Percentiles rank a stretch among this genome's conserved stretches.
These are phyloP conservation scores for Cucurbitaria berberidis DNA, from an alignment of 2,329 filamentous ascomycete species.

Conservation along the genomic window DNA sequence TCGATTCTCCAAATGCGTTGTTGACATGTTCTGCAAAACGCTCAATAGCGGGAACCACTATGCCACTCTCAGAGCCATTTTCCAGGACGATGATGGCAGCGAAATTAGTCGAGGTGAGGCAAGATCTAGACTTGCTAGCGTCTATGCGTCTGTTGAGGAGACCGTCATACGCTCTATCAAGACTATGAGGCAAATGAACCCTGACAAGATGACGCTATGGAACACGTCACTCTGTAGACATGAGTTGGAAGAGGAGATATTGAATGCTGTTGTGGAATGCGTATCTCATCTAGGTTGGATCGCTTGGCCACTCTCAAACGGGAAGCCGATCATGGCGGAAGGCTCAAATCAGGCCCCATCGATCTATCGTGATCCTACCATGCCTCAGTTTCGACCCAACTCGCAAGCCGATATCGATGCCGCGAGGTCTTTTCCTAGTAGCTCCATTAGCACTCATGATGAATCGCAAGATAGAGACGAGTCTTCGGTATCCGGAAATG, in stretches of 20 bases:
- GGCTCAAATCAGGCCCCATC: neutral
- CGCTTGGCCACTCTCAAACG: neutral
- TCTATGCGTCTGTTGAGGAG: slow-evolving; percentile 25
- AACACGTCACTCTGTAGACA: slow-evolving; percentile 30
- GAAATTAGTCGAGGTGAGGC: slow-evolving; percentile 9
- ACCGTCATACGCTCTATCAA: slow-evolving; percentile 18
- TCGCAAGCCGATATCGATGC: slow-evolving; percentile 25
- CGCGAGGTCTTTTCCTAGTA: neutral
- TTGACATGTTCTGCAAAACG: slow-evolving; percentile 26
- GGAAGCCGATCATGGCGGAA: neutral
- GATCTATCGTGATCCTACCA: slow-evolving; percentile 61
- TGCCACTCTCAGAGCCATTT: slow-evolving; percentile 7
- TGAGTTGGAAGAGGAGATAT: slow-evolving; percentile 30
- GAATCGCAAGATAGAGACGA: slow-evolving; percentile 8
- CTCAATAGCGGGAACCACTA: slow-evolving; percentile 11
- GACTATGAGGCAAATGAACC: slow-evolving; percentile 9
- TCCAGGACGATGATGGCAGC: slow-evolving; percentile 7
- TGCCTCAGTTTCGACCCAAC: slow-evolving; percentile 73
- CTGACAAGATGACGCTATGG: slow-evolving; percentile 26
- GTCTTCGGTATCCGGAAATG: neutral
- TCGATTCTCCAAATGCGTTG: slow-evolving; percentile 32
- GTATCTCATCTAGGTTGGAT: slow-evolving; percentile 27
- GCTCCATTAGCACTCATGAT: neutral
- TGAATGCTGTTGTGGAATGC: slow-evolving; percentile 18
- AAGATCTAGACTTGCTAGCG: slow-evolving; percentile 7